Base-by-base conservation (phyloP, 495 filamentous ascomycete genomes). In the Podospora conica region DNA sequence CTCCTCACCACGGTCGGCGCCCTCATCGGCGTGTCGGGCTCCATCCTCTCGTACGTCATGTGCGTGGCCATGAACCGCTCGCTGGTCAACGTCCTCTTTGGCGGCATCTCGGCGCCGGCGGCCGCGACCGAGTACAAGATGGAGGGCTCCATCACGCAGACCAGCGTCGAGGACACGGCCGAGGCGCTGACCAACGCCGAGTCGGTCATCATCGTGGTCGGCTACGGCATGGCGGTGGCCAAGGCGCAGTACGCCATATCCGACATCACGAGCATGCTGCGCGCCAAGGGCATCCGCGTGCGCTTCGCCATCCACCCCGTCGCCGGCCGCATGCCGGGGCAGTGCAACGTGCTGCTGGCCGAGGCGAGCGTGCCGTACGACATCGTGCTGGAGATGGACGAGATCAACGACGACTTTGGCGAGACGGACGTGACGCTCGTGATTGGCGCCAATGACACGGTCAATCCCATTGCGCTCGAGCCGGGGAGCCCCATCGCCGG, bases 301-400 rank as follows among this genome's bases (percentile, higher is more conserved):
- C 87, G 90, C n/a, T 94, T 94, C 68, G 91, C 90, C 12, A 94
- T 94, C 66, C 91, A 93, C 70, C 90, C 90, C 0, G 90, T 93
- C 23, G 90, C 91, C 0, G 91, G 91, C 53, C 84, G 91, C 25
- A 94, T 94, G 91, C 91, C 91, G 0, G 91, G 91, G 3, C 91
- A 94, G 73, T 93, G 90, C 77, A 94, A 94, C 70, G 91, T 94
- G 9, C 79, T 94, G 9, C 84, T 93, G 7, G 91, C 91, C 3
- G 91, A 94, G 71, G 91, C 91, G 1, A 87, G 84, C 25, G 91
- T 94, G 29, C 90, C 90, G 6, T 94, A 94, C 71, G 90, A 93
- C 70, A 92, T 92, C 58, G 90, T 93, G 33, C 80, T 92, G 20
- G 91, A 94, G 78, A 93, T 93, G 91, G 91, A 93, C 74, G 91